A percentile compares a stretch with the other conserved stretches of the same genome.
Evolutionary conservation across 73 alveolate genomes (phyloP).

Genomic region (Effrenium voratum): DNA sequence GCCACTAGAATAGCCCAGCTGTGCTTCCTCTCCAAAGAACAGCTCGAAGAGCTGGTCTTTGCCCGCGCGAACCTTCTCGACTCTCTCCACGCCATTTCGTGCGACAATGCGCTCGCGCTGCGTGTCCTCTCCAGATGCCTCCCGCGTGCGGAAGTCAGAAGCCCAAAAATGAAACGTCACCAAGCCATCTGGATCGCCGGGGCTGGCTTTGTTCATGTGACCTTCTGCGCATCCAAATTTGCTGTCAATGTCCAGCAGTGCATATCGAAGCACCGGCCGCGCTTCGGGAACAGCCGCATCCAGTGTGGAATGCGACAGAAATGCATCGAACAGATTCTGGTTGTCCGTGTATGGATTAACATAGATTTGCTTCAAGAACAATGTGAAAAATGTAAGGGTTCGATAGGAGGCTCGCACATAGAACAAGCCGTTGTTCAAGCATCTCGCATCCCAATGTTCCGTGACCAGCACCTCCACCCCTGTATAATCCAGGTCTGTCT

Average conservation of each 20-base stretch:
- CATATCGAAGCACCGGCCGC: conserved; percentile 74
- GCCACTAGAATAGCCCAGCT: neutral
- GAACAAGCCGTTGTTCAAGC: conserved; percentile 86
- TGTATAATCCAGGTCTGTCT: conserved; percentile 27
- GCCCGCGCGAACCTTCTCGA: conserved; percentile 55
- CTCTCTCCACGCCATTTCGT: conserved; percentile 88
- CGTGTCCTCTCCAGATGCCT: conserved; percentile 61
- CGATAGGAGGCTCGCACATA: conserved; percentile 82
- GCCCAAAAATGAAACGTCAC: conserved; percentile 90
- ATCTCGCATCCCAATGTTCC: conserved; percentile 93
- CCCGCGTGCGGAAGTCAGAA: conserved; percentile 93
- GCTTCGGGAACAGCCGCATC: conserved; percentile 82
- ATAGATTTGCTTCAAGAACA: conserved; percentile 63
- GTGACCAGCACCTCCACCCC: conserved; percentile 85
- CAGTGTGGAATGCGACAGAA: conserved; percentile 68
- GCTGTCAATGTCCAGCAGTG: conserved; percentile 68
- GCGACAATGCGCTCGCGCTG: conserved; percentile 32
- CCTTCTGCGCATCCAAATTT: conserved; percentile 89
- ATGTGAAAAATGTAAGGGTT: conserved; percentile 52
- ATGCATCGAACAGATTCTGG: conserved; percentile 82
- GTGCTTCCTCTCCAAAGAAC: conserved; percentile 75
- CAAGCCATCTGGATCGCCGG: conserved; percentile 13
- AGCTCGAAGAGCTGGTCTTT: conserved; percentile 73
- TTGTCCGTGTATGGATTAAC: conserved; percentile 85
- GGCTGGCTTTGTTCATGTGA: conserved; percentile 3